Percentiles rank a stretch among this genome's conserved stretches.
These are phyloP conservation scores for Arthrobotrys sphaeroides DNA, from an alignment of 2,329 filamentous ascomycete species.

Conservation along the genomic window DNA sequence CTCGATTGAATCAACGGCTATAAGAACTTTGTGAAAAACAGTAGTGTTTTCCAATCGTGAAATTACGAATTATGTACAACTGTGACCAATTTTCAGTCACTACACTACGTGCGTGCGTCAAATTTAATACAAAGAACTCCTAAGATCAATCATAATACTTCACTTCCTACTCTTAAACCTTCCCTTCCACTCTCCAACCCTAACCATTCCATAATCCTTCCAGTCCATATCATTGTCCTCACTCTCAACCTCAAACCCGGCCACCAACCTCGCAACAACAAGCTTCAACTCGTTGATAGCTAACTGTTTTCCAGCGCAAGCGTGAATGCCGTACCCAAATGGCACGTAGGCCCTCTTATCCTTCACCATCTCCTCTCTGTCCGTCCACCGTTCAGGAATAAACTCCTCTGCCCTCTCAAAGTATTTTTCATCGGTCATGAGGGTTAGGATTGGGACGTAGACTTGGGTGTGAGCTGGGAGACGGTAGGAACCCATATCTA, in stretches of 20 bases:
- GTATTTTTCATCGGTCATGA: slow-evolving; percentile 63
- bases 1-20: neutral
- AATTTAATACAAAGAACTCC: slow-evolving; percentile 13
- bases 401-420: slow-evolving; percentile 64
- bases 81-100: neutral
- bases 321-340: slow-evolving; percentile 38
- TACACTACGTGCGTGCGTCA: neutral
- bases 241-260: slow-evolving; percentile 28
- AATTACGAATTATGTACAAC: slow-evolving; percentile 9
- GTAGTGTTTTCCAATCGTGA: too few relatives aligned
- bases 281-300: slow-evolving; percentile 48
- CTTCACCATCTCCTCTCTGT: slow-evolving; percentile 23
- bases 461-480: slow-evolving; percentile 63
- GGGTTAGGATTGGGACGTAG: slow-evolving; percentile 63
- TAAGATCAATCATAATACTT: neutral
- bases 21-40: too few relatives aligned
- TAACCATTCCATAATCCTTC: slow-evolving; percentile 46
- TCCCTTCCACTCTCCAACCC: slow-evolving; percentile 26
- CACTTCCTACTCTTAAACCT: slow-evolving; percentile 33
- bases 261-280: slow-evolving; percentile 35
- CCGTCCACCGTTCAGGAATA: slow-evolving; percentile 63
- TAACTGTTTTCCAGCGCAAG: slow-evolving; percentile 49
- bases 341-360: slow-evolving; percentile 45
- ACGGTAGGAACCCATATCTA: slow-evolving; percentile 61
- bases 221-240: slow-evolving; percentile 34